Base-by-base conservation (phyloP, 2,329 filamentous ascomycete species). In the Fusarium palustre region DNA sequence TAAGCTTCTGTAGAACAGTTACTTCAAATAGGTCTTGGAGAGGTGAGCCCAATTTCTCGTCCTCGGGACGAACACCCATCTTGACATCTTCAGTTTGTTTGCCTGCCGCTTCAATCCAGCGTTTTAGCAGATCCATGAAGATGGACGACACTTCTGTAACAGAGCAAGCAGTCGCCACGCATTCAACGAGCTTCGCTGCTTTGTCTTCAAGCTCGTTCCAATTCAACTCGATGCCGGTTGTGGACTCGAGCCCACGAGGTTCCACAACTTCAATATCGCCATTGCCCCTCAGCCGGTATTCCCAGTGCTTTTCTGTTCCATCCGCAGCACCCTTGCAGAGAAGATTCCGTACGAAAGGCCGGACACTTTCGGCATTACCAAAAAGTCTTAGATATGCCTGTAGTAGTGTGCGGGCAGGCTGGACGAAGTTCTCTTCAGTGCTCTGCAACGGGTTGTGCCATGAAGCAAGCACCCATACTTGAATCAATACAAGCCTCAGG, bases 1-100 rank as follows among this genome's bases (percentile, higher is more conserved):
- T 87, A 78, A 93, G 84, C 34, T 84, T 85, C 72, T 92, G 89
- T 10, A 92, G 81, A 1, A 92, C 78, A 49, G 88, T 88, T 7
- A 89, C 82, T 66, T 91, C 84, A 8, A 85, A 77, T 2, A 93
- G 79, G 6, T 83, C 81, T 7, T 74, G 75, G 5, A 88, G 61
- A 0, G 86, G 80, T 46, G 87, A 82, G 2, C 76, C 71, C 1
- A 72, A 55, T 16, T 31, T 48, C 33, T 64, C 45, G 6, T 78
- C 70, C 3, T 80, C 75, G 22, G 78, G 71, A 12, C 72, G 69
- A 8, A 80, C 60, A 6, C 75, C 60, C 7, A 75, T 65, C n/a
- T 76, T 74, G 57, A 74, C 75, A 10, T 64, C 70, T 5, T 63
- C 73, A 58, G 43, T 74, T 75, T 71, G 66, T 46, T 71, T 74